These are phyloP conservation scores for sunflower (Helianthus annuus) DNA, from an alignment of 129 eudicot species.

Conservation along the genomic window HanXRQr2.0-SUNRISE NC_035447.2:25093413-25093912, in stretches of 20 bases:
- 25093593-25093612: background rate
- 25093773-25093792: background rate
- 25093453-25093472: background rate
- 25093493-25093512: background rate
- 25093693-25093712: background rate
- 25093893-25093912: conserved; percentile 69
- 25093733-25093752: background rate
- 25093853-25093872: conserved; percentile 55
- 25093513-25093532: background rate
- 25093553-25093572: background rate
- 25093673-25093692: background rate
- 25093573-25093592: background rate
- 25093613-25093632: conserved; percentile 3
- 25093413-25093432: background rate
- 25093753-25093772: background rate
- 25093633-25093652: conserved; percentile 2
- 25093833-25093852: conserved; percentile 74
- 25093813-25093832: conserved; percentile 77
- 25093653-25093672: background rate
- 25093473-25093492: background rate
- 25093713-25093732: background rate
- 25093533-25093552: background rate
- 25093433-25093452: background rate
- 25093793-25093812: conserved; percentile 64
- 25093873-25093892: conserved; percentile 74